Evolutionary conservation across 495 filamentous ascomycete genomes (phyloP), one percentile per base, ranked within the genome.

Genomic region (Achaetomiella virescens): DNA sequence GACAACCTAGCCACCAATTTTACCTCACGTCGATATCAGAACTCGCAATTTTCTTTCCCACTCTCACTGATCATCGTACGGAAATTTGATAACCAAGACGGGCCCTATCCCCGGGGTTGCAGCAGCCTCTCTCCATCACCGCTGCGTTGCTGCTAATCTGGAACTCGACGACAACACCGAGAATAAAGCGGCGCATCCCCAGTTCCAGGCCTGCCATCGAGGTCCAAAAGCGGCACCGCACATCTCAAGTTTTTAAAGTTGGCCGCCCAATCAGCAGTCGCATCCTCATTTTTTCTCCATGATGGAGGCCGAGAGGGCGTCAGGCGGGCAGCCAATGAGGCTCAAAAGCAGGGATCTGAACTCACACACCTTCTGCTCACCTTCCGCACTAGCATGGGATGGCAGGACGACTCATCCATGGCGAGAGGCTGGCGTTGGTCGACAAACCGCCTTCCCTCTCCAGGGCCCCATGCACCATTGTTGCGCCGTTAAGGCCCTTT

Each of bases 261-360:
- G 59, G 57, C 38, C 20, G 52, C 38, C 68, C 66, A 68, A 70
- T 70, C 48, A 61, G 29, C 22, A 25, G 6, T 18, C 50, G n/a
- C 31, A 22, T 24, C 52, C 24, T 62, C 60, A 63, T 50, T 35
- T 52, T 57, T 63, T 65, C 48, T 58, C 57, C 58, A 48, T 57
- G 61, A 62, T 65, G 63, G 64, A 51, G 58, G 63, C 64, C 67
- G 58, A 59, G 61, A 52, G 50, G 64, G 66, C 63, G 63, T 61
- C 56, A 59, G 54, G 33, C 52, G 41, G 38, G 43, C 57, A 67
- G 60, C 68, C 68, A 69, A 70, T 70, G 64, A 67, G 54, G 57
- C 64, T 60, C 66, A 61, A 64, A 47, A 69, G 54, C 68, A 70
- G 66, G 68, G 68, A 62, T 70, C 52, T 42, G 59, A 63, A 57